These are phyloP conservation scores for Xerophyta viscosa DNA, from an alignment of 106 monocot genomes.

Conservation along the genomic window DNA sequence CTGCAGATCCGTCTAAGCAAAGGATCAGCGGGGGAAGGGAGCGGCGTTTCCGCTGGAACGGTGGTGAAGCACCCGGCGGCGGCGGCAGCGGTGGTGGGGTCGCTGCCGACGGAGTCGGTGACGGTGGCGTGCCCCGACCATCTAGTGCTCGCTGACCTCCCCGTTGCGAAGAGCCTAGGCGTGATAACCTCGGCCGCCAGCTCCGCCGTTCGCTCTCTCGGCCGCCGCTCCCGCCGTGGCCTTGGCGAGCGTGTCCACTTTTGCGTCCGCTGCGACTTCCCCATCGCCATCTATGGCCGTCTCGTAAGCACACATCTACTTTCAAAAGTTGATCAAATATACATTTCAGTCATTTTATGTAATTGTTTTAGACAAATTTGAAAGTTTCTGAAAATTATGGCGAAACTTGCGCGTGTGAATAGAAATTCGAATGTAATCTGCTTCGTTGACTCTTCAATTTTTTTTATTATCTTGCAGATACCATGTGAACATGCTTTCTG, in stretches of 20 bases:
- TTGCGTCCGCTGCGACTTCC: constrained; percentile 36
- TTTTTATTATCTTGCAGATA: constrained; percentile 20
- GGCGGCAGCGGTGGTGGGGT: neutral
- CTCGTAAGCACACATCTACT: too few species aligned
- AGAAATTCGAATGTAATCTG: too few species aligned
- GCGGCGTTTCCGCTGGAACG: neutral
- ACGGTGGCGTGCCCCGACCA: constrained; percentile 10
- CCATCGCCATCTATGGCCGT: constrained; percentile 39
- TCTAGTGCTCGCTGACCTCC: constrained; percentile 7
- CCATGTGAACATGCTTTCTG: constrained; percentile 80
- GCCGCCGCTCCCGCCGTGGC: constrained; percentile 7
- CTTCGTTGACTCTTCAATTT: too few species aligned
- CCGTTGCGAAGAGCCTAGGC: constrained; percentile 6
- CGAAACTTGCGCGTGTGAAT: too few species aligned
- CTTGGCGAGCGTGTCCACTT: constrained; percentile 35
- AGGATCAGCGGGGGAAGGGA: neutral
- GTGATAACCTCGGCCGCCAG: constrained; percentile 1
- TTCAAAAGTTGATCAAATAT: too few species aligned
- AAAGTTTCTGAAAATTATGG: too few species aligned
- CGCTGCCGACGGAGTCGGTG: constrained; percentile 2
- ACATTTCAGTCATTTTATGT: too few species aligned
- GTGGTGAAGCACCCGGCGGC: neutral
- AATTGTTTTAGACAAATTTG: too few species aligned
- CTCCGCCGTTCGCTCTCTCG: neutral
- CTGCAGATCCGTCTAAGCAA: constrained; percentile 6